These are phyloP conservation scores for Capsella rubella DNA, from an alignment of 441 rosid species.

Conservation along the genomic window DNA sequence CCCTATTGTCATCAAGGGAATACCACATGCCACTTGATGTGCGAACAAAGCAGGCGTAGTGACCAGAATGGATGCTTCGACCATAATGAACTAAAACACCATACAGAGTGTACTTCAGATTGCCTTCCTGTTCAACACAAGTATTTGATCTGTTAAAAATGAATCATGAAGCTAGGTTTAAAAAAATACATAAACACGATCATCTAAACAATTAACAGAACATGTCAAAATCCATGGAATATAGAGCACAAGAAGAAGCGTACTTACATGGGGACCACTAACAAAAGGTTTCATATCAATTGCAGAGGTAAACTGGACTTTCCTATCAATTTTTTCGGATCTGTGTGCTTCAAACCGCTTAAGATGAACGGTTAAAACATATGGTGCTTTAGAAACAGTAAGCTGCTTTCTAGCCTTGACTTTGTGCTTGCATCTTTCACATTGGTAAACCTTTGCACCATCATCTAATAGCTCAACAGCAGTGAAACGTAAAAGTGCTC, in stretches of 20 bases:
- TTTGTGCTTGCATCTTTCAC: slow-evolving; percentile 88
- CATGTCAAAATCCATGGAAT: slow-evolving; percentile 1
- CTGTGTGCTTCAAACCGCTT: slow-evolving; percentile 85
- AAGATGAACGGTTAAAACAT: slow-evolving; percentile 85
- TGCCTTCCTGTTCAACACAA: slow-evolving; percentile 73
- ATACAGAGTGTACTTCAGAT: slow-evolving; percentile 88
- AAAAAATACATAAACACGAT: background rate
- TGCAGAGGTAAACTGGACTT: slow-evolving; percentile 67
- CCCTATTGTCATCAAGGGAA: slow-evolving; percentile 92
- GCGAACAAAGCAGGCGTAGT: slow-evolving; percentile 89
- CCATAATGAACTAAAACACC: slow-evolving; percentile 96
- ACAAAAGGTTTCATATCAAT: slow-evolving; percentile 88
- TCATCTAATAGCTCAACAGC: slow-evolving; percentile 84
- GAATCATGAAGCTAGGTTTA: slow-evolving; percentile 4
- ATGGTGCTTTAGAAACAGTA: slow-evolving; percentile 86
- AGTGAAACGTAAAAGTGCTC: slow-evolving; percentile 79
- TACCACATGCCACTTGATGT: slow-evolving; percentile 95
- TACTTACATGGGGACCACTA: slow-evolving; percentile 83
- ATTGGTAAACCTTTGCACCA: slow-evolving; percentile 89
- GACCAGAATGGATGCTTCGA: slow-evolving; percentile 87
- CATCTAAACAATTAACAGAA: slow-evolving; percentile 3
- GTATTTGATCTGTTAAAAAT: background rate
- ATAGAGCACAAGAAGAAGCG: slow-evolving; percentile 21
- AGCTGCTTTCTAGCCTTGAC: slow-evolving; percentile 87
- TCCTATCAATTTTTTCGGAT: slow-evolving; percentile 81